Base-by-base conservation (phyloP, 1,284 basidiomycete species). In the Trametes pubescens region DNA sequence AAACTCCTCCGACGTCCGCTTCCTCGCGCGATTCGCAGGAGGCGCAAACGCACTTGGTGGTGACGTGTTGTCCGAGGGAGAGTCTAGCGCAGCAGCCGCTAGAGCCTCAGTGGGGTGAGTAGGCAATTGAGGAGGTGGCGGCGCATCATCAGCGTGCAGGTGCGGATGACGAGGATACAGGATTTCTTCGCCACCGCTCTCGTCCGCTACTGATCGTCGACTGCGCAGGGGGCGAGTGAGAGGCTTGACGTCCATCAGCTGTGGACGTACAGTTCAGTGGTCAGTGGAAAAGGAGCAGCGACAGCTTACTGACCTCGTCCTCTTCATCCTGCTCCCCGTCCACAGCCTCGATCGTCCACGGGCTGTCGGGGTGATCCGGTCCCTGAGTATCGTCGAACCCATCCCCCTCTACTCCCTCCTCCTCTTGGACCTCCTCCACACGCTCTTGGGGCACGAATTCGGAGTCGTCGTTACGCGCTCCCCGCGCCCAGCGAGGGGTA, bases 401-500 rank as follows among this genome's bases (percentile, higher is more conserved):
- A 60, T 83, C 78, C 2, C 78, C 69, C 18, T 80, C 76, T 24
- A 73, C 69, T 52, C 79, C 73, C 55, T 77, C 78, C n/a, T 84
- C 79, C 61, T 86, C 82, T 59, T 81, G 83, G 35, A 78, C 78
- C 44, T 82, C 81, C 32, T 73, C 73, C 10, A 76, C 65, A 46
- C 61, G 80, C 65, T 79, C 75, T 57, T 79, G 78, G 54, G 78
- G 77, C 55, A 68, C 67, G 54, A 68, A 64, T 18, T 81, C 81
- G 49, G 74, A 66, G 44, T 76, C 74, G 29, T 73, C 73, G 53
- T 65, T 68, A 62, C 72, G 71, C 74, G 77, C 68, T 38, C 77
- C 75, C 68, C 80, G 81, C 60, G 86, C 85, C 96, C 96, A 99
- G 67, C 96, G 87, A 43, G 97, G 97, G n/a, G 97, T 99, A 8